These are phyloP conservation scores for Neonectria magnoliae DNA, from an alignment of 2,329 filamentous ascomycete species.

Conservation along the genomic window DNA sequence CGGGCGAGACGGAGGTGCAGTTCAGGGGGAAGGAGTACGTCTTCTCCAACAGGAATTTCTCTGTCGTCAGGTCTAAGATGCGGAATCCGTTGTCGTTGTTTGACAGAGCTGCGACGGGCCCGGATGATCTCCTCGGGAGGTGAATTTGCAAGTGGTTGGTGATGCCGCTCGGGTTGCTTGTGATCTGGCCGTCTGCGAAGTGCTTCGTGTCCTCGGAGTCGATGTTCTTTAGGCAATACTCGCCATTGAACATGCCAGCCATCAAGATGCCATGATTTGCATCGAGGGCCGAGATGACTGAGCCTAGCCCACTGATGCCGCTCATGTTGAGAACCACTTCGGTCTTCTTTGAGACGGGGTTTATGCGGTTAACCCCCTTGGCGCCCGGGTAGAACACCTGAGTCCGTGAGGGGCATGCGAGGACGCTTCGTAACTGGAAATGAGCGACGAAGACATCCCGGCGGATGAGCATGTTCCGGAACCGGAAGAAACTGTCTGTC, in stretches of 20 bases:
- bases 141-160: slow-evolving; percentile 73
- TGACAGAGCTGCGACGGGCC: slow-evolving; percentile 67
- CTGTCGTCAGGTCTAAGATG: slow-evolving; percentile 66
- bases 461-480: slow-evolving; percentile 65
- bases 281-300: slow-evolving; percentile 61
- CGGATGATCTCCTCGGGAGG: slow-evolving; percentile 59
- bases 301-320: slow-evolving; percentile 48
- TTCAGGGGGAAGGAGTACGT: slow-evolving; percentile 73
- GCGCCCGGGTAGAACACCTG: slow-evolving; percentile 66
- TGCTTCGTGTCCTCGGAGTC: slow-evolving; percentile 50
- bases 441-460: slow-evolving; percentile 67
- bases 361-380: slow-evolving; percentile 61
- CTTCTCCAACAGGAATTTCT: slow-evolving; percentile 64
- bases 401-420: slow-evolving; percentile 65
- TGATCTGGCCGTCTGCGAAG: slow-evolving; percentile 59
- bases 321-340: slow-evolving; percentile 58
- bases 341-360: slow-evolving; percentile 58
- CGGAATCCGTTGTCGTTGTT: slow-evolving; percentile 71
- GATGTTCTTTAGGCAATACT: slow-evolving; percentile 62
- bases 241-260: slow-evolving; percentile 67
- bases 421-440: slow-evolving; percentile 72
- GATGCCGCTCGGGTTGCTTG: slow-evolving; percentile 62
- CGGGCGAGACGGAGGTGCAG: slow-evolving; percentile 76
- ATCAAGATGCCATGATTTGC: slow-evolving; percentile 66
- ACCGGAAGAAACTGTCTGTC: slow-evolving; percentile 65